These are phyloP conservation scores for Arthrobotrys sphaeroides DNA, from an alignment of 2,329 filamentous ascomycete species.

Conservation along the genomic window DNA sequence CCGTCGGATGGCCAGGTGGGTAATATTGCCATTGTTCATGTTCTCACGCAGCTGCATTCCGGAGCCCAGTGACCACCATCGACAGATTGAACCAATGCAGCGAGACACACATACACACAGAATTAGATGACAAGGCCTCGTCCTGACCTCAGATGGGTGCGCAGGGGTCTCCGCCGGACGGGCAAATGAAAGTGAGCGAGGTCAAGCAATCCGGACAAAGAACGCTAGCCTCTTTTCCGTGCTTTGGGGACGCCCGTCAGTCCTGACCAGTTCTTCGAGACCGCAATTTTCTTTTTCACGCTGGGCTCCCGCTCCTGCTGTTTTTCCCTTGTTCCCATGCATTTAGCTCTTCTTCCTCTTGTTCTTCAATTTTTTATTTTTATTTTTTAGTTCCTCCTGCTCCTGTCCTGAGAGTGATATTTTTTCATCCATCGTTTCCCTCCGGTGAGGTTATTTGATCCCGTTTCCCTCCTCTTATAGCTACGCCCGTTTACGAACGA, in stretches of 20 bases:
- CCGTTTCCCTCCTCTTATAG: slow-evolving; percentile 7
- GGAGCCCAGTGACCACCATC: not conserved
- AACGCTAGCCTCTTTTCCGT: slow-evolving; percentile 41
- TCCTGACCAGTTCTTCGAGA: slow-evolving; percentile 7
- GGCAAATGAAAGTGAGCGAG: slow-evolving; percentile 20
- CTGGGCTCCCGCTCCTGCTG: slow-evolving; percentile 1
- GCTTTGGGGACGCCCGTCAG: slow-evolving; percentile 1
- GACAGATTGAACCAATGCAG: not conserved
- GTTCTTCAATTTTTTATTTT: not conserved
- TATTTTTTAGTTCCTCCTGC: not conserved
- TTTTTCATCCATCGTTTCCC: not conserved
- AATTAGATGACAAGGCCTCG: slow-evolving; percentile 1
- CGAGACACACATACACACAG: not conserved
- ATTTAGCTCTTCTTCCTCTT: slow-evolving; percentile 14
- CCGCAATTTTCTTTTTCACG: slow-evolving; percentile 3
- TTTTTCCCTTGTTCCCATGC: slow-evolving; percentile 9
- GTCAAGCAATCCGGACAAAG: slow-evolving; percentile 43
- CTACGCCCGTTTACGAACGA: slow-evolving; percentile 14
- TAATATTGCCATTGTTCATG: too few species aligned
- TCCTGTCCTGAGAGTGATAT: slow-evolving; percentile 28
- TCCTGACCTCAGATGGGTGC: slow-evolving; percentile 7
- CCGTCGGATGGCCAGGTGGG: not conserved
- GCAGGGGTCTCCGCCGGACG: slow-evolving; percentile 10
- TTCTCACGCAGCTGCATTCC: not conserved
- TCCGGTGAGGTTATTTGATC: not conserved